Percentiles rank a stretch among this genome's conserved stretches.
These are phyloP conservation scores for Tylopilus intermedius DNA, from an alignment of 768 basidiomycete genomes.

Conservation along the genomic window DNA sequence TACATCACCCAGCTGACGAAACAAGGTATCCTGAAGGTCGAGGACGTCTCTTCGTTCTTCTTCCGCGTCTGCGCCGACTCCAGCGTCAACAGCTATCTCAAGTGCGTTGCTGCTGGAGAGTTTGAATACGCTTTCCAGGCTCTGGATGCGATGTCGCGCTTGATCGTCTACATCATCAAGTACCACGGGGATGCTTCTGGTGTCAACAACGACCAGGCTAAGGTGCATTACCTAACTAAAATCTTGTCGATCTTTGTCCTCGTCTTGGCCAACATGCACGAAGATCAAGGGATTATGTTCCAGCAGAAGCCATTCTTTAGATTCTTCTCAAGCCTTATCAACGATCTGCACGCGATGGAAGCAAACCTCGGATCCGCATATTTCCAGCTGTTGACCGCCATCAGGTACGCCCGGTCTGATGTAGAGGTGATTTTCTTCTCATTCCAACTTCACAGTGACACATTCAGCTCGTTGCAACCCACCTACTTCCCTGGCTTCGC, in stretches of 20 bases:
- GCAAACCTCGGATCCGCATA: conserved; percentile 82
- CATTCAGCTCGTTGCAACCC: conserved; percentile 92
- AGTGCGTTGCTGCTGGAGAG: conserved; percentile 68
- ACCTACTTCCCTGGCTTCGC: conserved; percentile 97
- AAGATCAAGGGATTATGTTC: conserved; percentile 87
- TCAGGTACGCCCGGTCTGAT: conserved; percentile 52
- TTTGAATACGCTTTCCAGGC: conserved; percentile 81
- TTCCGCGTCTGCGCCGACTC: conserved; percentile 97
- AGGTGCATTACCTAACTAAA: conserved; percentile 94
- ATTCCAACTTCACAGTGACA: conserved; percentile 55
- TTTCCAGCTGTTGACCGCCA: conserved; percentile 79
- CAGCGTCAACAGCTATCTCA: conserved; percentile 83
- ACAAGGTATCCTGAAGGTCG: conserved; percentile 92
- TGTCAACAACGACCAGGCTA: conserved; percentile 88
- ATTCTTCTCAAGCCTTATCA: conserved; percentile 94
- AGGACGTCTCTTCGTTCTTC: conserved; percentile 95
- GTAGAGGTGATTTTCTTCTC: background rate
- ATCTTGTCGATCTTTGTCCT: conserved; percentile 96
- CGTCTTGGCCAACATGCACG: conserved; percentile 90
- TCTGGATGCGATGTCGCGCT: conserved; percentile 89
- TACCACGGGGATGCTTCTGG: conserved; percentile 96
- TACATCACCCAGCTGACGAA: conserved; percentile 97
- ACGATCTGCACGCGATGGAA: conserved; percentile 86
- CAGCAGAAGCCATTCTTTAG: conserved; percentile 98
- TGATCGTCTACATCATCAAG: conserved; percentile 98